Base-by-base conservation (phyloP, 2,329 filamentous ascomycete genomes). In the Colletotrichum costaricense region DNA sequence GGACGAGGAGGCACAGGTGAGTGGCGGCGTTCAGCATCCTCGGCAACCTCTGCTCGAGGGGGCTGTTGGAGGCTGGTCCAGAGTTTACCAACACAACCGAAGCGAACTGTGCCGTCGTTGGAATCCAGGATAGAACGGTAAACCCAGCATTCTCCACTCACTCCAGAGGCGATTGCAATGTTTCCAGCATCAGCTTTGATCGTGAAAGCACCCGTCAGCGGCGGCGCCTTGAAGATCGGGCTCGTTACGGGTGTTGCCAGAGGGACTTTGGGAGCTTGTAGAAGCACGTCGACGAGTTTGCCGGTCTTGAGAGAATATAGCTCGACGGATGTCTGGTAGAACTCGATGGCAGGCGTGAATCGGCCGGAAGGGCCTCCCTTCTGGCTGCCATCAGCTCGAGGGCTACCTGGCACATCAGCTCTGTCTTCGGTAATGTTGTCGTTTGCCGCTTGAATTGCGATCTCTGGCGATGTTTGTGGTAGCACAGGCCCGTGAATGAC, bases 311-410 rank as follows among this genome's bases (percentile, higher is more conserved):
- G 85, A 1, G 95, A 98, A 82, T 96, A 97, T 0, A 98, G 86
- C 77, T 98, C 95, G 6, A 98, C 94, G 0, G 93, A 93, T 0
- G 95, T 98, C 82, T 97, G 95, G 78, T 96, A 97, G 59, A 88
- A 88, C 63, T 90, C 88, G 72, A 92, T 86, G 5, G 81, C 77
- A 52, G 83, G 76, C 52, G 79, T 73, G 67, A 79, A 76, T 67
- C 82, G 84, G 42, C 78, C 83, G 66, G 81, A 77, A 69, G 78
- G 77, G 58, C 77, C 79, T 57, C 82, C 83, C 76, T 83, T 82
- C 76, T 81, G 84, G 52, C 82, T 78, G 68, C 79, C 79, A 24
- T 83, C 82, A 5, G 83, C 80, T 76, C 85, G 81, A 64, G 86
- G 82, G 67, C 85, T 84, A 67, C 83, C 78, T 64, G 85, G 76